These are phyloP conservation scores for Alternaria metachromatica DNA, from an alignment of 2,329 filamentous ascomycete genomes.

Conservation along the genomic window DNA sequence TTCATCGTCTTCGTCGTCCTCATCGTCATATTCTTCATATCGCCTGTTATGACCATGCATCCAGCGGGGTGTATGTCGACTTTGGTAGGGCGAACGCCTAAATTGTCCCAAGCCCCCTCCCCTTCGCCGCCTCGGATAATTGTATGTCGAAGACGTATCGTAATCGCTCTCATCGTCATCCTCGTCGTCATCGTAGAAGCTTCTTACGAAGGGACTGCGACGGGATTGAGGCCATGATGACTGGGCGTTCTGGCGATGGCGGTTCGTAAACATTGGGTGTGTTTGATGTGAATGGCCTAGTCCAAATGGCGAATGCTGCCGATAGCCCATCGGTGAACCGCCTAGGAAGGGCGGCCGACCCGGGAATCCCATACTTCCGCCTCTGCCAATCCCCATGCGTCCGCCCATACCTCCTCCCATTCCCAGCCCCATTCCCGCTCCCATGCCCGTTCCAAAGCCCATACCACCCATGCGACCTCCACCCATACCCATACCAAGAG, in stretches of 20 bases:
- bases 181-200: slow-evolving; percentile 8
- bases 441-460: not conserved
- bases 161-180: slow-evolving; percentile 20
- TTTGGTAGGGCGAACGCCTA: not conserved
- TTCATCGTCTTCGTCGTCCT: slow-evolving; percentile 10
- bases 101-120: not conserved
- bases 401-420: not conserved
- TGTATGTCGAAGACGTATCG: not conserved
- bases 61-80: not conserved
- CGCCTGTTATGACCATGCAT: slow-evolving; percentile 4
- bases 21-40: slow-evolving; percentile 21
- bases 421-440: not conserved
- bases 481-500: slow-evolving; percentile 2
- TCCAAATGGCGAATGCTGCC: slow-evolving; percentile 1
- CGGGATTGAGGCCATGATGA: not conserved
- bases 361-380: not conserved
- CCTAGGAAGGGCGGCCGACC: not conserved
- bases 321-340: not conserved
- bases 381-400: not conserved
- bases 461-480: not conserved
- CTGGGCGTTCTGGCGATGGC: slow-evolving; percentile 4
- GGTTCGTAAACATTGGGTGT: not conserved
- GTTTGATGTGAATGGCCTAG: not conserved
- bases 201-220: not conserved
- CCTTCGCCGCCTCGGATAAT: not conserved